A percentile compares a stretch with the other conserved stretches of the same genome.
phyloP scores from a whole-genome alignment of 768 basidiomycete genomes.

The Paxillus ammoniavirescens region DNA sequence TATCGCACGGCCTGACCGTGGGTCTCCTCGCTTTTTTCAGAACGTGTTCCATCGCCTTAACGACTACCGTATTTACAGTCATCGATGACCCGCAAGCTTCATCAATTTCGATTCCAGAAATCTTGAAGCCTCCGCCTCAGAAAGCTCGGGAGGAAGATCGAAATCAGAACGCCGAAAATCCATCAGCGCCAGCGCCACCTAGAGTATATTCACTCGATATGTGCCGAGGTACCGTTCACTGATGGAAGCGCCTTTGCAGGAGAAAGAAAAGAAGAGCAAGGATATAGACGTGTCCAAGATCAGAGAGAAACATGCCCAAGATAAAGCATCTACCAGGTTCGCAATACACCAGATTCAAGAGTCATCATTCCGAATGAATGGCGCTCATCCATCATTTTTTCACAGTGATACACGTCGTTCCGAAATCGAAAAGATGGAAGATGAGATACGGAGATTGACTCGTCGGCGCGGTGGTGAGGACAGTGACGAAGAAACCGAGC shows the following conservation, averaged over 20 bases:
- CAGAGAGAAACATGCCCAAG: conserved; percentile 71
- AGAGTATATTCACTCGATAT: conserved; percentile 15
- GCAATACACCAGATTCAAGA: conserved; percentile 13
- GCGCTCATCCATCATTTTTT: conserved; percentile 1
- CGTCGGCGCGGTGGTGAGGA: conserved; percentile 56
- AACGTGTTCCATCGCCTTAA: background rate
- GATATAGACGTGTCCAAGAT: conserved; percentile 63
- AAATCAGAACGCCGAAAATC: background rate
- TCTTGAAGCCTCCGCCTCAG: conserved; percentile 2
- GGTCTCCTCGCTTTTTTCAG: conserved; percentile 27
- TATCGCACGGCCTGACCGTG: conserved; percentile 82
- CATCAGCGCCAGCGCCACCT: background rate
- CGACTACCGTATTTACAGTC: conserved; percentile 16
- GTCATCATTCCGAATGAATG: too few species aligned
- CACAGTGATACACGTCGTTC: conserved; percentile 61
- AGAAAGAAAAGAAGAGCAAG: conserved; percentile 22
- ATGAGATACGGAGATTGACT: conserved; percentile 76
- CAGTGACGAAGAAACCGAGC: conserved; percentile 62
- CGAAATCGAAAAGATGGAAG: conserved; percentile 87
- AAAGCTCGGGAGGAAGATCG: conserved; percentile 4
- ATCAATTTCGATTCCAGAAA: conserved; percentile 10
- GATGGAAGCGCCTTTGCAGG: background rate
- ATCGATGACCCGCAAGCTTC: conserved; percentile 13
- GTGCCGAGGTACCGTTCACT: background rate
- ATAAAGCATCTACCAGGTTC: conserved; percentile 64